phyloP scores from a whole-genome alignment of 208 protist genomes.

The Trypanosomatidae sp. region DNA sequence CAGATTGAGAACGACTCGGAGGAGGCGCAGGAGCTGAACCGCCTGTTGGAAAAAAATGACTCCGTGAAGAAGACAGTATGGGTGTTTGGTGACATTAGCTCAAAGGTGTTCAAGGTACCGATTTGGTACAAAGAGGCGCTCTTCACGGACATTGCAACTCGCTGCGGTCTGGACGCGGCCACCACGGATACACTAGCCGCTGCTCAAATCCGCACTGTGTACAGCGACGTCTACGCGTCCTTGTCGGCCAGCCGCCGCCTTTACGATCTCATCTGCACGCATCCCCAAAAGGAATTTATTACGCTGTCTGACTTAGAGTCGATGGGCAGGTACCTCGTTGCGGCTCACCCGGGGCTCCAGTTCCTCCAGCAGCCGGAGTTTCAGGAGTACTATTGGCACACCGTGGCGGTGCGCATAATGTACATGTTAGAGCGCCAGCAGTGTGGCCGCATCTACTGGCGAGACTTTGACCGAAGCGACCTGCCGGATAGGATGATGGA shows the following conservation, averaged over 20 bases:
- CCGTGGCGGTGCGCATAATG: constrained; percentile 95
- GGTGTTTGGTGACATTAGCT: constrained; percentile 67
- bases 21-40: constrained; percentile 51
- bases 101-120: constrained; percentile 74
- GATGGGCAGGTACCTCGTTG: constrained; percentile 74
- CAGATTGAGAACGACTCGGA: constrained; percentile 23
- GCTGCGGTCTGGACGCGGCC: constrained; percentile 23
- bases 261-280: constrained; percentile 73
- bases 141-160: constrained; percentile 64
- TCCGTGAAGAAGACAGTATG: constrained; percentile 35
- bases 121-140: constrained; percentile 81
- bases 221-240: constrained; percentile 48
- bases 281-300: constrained; percentile 49
- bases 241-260: constrained; percentile 68
- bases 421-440: constrained; percentile 91
- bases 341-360: constrained; percentile 89
- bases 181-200: constrained; percentile 40
- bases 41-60: constrained; percentile 47
- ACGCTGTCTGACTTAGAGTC: constrained; percentile 70
- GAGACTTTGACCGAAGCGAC: constrained; percentile 85
- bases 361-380: constrained; percentile 96
- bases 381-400: constrained; percentile 95
- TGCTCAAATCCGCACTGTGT: constrained; percentile 58
- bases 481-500: constrained; percentile 82
- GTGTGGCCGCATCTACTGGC: constrained; percentile 70